Evolutionary conservation across 495 filamentous ascomycete species (phyloP).

Genomic region (Aspergillus coremiiformis): DNA sequence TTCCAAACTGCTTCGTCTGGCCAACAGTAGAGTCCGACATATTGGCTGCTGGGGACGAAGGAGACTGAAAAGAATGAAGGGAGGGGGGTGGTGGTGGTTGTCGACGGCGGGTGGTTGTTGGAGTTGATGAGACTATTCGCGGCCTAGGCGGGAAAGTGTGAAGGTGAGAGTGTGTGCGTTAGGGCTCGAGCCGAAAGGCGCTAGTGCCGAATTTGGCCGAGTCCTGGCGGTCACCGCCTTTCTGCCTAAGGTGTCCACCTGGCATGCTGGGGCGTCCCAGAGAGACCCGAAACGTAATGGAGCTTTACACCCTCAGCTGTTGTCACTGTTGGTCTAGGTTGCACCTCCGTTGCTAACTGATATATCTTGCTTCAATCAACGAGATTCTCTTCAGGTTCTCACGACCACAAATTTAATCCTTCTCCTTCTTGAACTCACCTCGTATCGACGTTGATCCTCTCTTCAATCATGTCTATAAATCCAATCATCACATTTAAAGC

Average conservation of each 20-base stretch:
- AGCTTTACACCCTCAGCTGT: too few species aligned
- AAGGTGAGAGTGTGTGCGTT: conserved; percentile 29
- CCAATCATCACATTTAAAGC: conserved; percentile 97
- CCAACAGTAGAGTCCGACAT: too few species aligned
- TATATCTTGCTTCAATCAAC: conserved; percentile 27
- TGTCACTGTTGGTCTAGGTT: too few species aligned
- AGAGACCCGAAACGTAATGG: conserved; percentile 16
- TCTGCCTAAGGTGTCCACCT: conserved; percentile 11
- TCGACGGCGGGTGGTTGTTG: conserved; percentile 43
- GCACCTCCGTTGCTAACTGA: conserved; percentile 33
- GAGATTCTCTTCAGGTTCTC: too few species aligned
- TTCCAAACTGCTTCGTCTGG: conserved; percentile 97
- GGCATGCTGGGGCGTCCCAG: conserved; percentile 1
- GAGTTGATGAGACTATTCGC: conserved; percentile 30
- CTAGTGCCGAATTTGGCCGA: conserved; percentile 26
- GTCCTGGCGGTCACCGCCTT: conserved; percentile 3
- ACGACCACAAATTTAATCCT: not conserved
- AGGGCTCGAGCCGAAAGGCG: conserved; percentile 33
- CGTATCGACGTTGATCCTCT: not conserved
- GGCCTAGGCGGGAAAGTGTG: conserved; percentile 28
- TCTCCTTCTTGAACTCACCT: not conserved
- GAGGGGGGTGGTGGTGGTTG: conserved; percentile 30
- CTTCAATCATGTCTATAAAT: conserved; percentile 59
- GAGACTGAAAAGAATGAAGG: conserved; percentile 29
- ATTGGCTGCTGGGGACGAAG: conserved; percentile 45